Conservation (phyloP, 768 basidiomycete genomes). For the Naematelia aurantialba region DNA sequence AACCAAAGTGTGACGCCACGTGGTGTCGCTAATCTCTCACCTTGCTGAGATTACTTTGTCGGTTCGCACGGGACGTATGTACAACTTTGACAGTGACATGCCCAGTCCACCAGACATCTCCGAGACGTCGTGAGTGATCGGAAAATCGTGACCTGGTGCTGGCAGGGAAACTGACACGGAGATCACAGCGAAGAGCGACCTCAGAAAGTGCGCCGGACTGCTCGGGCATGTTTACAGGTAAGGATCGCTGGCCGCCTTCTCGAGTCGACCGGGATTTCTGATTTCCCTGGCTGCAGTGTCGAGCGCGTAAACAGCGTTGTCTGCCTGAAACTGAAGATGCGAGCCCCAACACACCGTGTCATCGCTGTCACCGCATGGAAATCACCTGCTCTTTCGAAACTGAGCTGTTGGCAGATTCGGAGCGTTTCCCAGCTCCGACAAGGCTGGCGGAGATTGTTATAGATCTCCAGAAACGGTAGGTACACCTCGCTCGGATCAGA, state of each 20-base stretch:
- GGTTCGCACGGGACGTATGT: too few relatives aligned
- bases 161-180: too few relatives aligned
- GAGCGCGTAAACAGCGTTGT: constrained; percentile 6
- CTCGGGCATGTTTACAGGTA: neutral
- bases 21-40: too few relatives aligned
- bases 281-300: too few relatives aligned
- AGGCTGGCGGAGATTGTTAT: constrained; percentile 5
- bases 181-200: neutral
- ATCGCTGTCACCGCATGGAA: constrained; percentile 1
- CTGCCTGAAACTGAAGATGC: neutral
- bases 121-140: neutral
- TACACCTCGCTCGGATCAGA: neutral
- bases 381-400: constrained; percentile 9
- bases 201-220: neutral
- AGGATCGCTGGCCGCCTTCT: neutral
- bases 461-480: constrained; percentile 3
- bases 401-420: neutral
- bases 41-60: too few relatives aligned
- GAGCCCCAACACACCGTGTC: neutral
- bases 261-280: neutral
- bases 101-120: neutral
- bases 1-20: too few relatives aligned
- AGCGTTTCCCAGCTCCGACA: neutral
- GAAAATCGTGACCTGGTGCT: neutral
- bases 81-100: too few relatives aligned